These are phyloP conservation scores for Sporodiniella umbellata DNA, from an alignment of 371 early-diverging fungal genomes.

Conservation along the genomic window DNA sequence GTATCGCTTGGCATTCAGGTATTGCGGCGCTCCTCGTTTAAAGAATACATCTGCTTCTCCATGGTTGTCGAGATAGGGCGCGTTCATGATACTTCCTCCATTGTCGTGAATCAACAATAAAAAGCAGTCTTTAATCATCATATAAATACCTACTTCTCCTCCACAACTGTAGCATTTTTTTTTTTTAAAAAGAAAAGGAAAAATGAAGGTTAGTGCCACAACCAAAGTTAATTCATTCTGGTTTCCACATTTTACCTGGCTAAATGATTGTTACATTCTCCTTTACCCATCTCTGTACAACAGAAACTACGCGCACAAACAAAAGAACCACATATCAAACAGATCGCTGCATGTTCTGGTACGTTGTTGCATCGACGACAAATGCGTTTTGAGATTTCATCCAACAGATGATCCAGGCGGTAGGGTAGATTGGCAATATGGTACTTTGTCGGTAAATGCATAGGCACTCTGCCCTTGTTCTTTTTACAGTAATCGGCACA, in stretches of 20 bases:
- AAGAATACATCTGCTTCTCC: constrained; percentile 75
- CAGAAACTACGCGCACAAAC: constrained; percentile 91
- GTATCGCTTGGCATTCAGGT: constrained; percentile 80
- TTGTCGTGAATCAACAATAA: constrained; percentile 74
- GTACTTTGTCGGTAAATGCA: constrained; percentile 57
- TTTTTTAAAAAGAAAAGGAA: too few relatives aligned
- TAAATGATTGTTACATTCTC: constrained; percentile 92
- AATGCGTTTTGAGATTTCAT: constrained; percentile 66
- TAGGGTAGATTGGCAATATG: constrained; percentile 76
- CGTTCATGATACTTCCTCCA: constrained; percentile 81
- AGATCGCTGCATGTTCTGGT: constrained; percentile 88
- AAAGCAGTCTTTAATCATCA: constrained; percentile 83
- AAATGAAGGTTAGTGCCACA: too few relatives aligned
- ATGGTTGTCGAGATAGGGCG: constrained; percentile 94
- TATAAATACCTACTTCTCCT: constrained; percentile 83
- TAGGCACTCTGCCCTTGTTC: constrained; percentile 12
- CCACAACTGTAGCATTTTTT: constrained; percentile 74
- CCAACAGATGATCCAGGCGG: constrained; percentile 81
- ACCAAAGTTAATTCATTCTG: background rate
- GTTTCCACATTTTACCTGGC: constrained; percentile 42
- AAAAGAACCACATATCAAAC: constrained; percentile 90
- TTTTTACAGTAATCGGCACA: constrained; percentile 22
- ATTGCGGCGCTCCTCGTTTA: constrained; percentile 87
- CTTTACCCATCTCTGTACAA: constrained; percentile 79
- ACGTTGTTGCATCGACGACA: constrained; percentile 83